Percentiles rank a stretch among this genome's conserved stretches.
Evolutionary conservation across 768 basidiomycete species (phyloP).

Genomic region (Cystofilobasidium ferigula): DNA sequence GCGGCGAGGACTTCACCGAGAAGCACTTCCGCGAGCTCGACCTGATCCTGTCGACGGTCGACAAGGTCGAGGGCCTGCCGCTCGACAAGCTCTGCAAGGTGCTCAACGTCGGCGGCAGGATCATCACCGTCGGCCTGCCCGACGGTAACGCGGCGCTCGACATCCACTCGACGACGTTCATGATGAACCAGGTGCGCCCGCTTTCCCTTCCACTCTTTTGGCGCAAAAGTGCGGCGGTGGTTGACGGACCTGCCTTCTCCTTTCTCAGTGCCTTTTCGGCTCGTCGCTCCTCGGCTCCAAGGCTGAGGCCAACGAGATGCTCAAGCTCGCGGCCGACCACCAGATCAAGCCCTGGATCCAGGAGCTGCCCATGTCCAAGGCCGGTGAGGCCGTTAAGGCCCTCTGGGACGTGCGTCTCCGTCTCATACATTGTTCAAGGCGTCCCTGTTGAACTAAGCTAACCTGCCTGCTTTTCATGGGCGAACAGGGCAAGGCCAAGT

Average conservation of each 20-base stretch:
- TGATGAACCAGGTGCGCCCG: too few relatives aligned
- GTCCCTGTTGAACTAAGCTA: too few relatives aligned
- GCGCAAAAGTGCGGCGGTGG: too few relatives aligned
- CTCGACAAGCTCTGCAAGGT: slow-evolving; percentile 19
- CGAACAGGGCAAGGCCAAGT: too few relatives aligned
- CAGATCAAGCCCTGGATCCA: slow-evolving; percentile 45
- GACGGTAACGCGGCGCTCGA: not conserved
- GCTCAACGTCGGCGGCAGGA: slow-evolving; percentile 12
- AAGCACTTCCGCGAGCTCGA: slow-evolving; percentile 23
- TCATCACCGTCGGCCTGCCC: slow-evolving; percentile 18
- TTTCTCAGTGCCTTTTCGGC: slow-evolving; percentile 32
- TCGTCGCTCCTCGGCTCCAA: slow-evolving; percentile 48
- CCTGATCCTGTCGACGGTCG: slow-evolving; percentile 23
- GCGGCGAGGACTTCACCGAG: slow-evolving; percentile 25
- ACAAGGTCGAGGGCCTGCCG: slow-evolving; percentile 17
- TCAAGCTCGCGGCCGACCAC: slow-evolving; percentile 50
- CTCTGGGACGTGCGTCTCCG: slow-evolving; percentile 45
- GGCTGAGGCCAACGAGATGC: slow-evolving; percentile 51
- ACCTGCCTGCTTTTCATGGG: too few relatives aligned
- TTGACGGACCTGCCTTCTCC: too few relatives aligned
- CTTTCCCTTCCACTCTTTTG: too few relatives aligned
- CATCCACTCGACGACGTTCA: slow-evolving; percentile 33
- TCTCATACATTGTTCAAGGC: too few relatives aligned
- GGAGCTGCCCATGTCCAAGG: slow-evolving; percentile 45
- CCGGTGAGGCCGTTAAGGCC: slow-evolving; percentile 44